phyloP scores from a whole-genome alignment of 345 rosid genomes.

The Eucalyptus regnans region DNA sequence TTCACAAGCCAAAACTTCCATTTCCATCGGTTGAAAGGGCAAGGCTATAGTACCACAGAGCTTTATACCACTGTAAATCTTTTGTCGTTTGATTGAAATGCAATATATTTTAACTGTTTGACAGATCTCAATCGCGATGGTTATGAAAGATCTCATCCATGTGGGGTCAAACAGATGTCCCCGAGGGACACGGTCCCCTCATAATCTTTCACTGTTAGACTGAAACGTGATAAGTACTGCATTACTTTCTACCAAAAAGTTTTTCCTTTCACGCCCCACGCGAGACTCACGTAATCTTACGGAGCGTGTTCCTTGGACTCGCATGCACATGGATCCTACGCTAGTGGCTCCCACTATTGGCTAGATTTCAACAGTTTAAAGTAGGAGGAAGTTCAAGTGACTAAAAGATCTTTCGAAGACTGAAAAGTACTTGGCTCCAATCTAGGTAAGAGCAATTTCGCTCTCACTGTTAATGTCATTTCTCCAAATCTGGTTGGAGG shows the following conservation, averaged over 20 bases:
- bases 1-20: not conserved
- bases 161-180: not conserved
- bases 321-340: not conserved
- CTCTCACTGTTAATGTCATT: not conserved
- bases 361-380: not conserved
- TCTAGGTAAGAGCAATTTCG: not conserved
- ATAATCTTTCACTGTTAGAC: not conserved
- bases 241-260: not conserved
- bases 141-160: not conserved
- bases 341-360: not conserved
- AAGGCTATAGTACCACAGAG: not conserved
- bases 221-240: not conserved
- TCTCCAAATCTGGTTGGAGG: not conserved
- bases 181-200: not conserved
- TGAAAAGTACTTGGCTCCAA: not conserved
- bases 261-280: not conserved
- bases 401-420: not conserved
- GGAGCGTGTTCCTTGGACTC: not conserved
- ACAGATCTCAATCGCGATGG: not conserved
- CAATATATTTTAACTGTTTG: not conserved
- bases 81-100: not conserved
- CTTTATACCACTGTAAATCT: not conserved
- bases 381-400: not conserved
- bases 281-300: not conserved
- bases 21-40: not conserved